phyloP scores from a whole-genome alignment of 1,284 basidiomycete species.

The Apiotrichum domesticum region DNA sequence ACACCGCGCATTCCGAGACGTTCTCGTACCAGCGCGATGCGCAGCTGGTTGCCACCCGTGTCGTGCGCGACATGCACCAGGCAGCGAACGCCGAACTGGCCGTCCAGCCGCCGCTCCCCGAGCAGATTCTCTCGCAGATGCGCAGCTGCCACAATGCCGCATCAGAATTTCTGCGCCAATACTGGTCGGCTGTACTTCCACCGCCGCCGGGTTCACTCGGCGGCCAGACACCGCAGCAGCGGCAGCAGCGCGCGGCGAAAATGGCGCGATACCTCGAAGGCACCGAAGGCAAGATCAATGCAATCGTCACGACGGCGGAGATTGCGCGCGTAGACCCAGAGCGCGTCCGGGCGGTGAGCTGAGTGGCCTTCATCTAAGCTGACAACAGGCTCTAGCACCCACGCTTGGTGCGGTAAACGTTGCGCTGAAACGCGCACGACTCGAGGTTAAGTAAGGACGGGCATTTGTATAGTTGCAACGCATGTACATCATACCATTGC shows the following conservation, averaged over 20 bases:
- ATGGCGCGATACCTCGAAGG: slow-evolving; percentile 75
- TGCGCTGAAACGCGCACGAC: slow-evolving; percentile 50
- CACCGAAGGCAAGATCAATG: slow-evolving; percentile 72
- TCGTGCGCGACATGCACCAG: slow-evolving; percentile 34
- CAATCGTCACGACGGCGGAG: slow-evolving; percentile 61
- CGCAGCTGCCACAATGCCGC: slow-evolving; percentile 83
- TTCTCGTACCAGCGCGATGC: slow-evolving; percentile 33
- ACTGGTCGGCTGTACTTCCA: slow-evolving; percentile 85
- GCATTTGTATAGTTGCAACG: too few species aligned
- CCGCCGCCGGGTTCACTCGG: slow-evolving; percentile 55
- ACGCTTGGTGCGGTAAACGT: slow-evolving; percentile 69
- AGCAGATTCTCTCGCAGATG: slow-evolving; percentile 70
- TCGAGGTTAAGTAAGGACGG: background rate
- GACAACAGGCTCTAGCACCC: slow-evolving; percentile 61
- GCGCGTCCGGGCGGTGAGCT: slow-evolving; percentile 54
- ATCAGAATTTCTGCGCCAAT: slow-evolving; percentile 93
- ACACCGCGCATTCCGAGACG: slow-evolving; percentile 14
- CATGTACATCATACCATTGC: too few species aligned
- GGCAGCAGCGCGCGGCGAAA: slow-evolving; percentile 67
- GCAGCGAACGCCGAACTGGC: slow-evolving; percentile 34
- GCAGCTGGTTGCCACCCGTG: slow-evolving; percentile 26
- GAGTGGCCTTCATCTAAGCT: background rate
- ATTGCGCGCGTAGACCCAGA: slow-evolving; percentile 59
- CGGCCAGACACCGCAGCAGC: slow-evolving; percentile 46
- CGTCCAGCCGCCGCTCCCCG: slow-evolving; percentile 60